phyloP scores from a whole-genome alignment of 2,329 filamentous ascomycete species.

The Teratosphaeriaceae sp. region DNA sequence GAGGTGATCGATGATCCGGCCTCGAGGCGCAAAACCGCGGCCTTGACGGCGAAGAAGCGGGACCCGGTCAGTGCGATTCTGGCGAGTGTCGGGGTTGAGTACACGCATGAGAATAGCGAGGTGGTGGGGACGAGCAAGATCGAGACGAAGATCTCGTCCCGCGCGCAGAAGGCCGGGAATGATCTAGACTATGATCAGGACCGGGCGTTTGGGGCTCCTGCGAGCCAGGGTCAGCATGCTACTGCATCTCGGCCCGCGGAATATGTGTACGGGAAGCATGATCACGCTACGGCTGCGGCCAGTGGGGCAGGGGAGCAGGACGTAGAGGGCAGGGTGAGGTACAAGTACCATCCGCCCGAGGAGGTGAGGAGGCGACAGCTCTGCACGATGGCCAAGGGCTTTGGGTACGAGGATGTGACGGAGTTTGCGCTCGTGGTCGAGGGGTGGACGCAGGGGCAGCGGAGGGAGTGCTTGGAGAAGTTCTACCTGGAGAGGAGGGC shows the following conservation, averaged over 20 bases:
- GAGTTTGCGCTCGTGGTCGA: slow-evolving; percentile 91
- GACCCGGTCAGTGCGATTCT: slow-evolving; percentile 88
- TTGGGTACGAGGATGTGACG: slow-evolving; percentile 67
- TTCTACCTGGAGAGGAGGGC: slow-evolving; percentile 68
- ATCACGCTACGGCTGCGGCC: neutral
- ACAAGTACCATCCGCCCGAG: slow-evolving; percentile 64
- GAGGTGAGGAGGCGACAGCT: slow-evolving; percentile 79
- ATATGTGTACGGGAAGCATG: slow-evolving; percentile 24
- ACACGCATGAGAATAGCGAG: slow-evolving; percentile 94
- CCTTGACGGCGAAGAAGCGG: slow-evolving; percentile 35
- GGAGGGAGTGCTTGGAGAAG: slow-evolving; percentile 67
- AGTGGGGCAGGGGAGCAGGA: slow-evolving; percentile 4
- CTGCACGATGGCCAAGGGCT: slow-evolving; percentile 76
- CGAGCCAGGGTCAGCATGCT: slow-evolving; percentile 50
- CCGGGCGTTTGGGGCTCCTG: slow-evolving; percentile 26
- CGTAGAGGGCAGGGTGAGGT: slow-evolving; percentile 36
- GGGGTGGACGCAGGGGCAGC: slow-evolving; percentile 77
- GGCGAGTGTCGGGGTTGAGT: slow-evolving; percentile 79
- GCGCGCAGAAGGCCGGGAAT: slow-evolving; percentile 58
- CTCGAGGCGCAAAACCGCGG: slow-evolving; percentile 30
- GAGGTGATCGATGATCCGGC: slow-evolving; percentile 42
- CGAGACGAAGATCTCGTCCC: slow-evolving; percentile 75
- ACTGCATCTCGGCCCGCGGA: neutral
- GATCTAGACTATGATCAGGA: slow-evolving; percentile 46
- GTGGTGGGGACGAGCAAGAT: slow-evolving; percentile 88